Conservation (phyloP, 371 early-diverging fungal species). For the Mortierella sp. region DNA sequence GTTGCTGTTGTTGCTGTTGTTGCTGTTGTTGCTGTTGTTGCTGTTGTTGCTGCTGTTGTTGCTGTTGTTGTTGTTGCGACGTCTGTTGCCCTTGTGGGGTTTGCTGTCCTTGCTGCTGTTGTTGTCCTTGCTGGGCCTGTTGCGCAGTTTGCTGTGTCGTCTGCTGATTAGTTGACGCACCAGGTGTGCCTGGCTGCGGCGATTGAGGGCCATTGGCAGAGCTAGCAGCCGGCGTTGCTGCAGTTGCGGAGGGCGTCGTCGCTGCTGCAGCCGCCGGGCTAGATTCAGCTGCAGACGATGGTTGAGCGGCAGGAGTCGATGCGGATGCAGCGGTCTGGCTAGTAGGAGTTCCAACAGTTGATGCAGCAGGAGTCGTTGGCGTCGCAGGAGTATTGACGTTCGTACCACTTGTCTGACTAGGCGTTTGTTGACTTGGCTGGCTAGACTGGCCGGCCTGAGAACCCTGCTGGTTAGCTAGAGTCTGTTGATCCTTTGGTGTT, state of each 20-base stretch:
- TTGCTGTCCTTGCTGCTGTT: conserved; percentile 27
- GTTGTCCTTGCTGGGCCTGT: conserved; percentile 22
- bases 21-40: conserved; percentile 31
- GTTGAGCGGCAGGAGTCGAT: conserved; percentile 35
- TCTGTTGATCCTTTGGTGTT: conserved; percentile 22
- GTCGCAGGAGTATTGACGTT: conserved; percentile 35
- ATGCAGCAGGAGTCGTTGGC: conserved; percentile 42
- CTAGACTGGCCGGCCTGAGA: conserved; percentile 5
- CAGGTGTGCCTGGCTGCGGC: conserved; percentile 39
- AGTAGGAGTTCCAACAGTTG: conserved; percentile 22
- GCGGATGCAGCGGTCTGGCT: conserved; percentile 29
- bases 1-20: conserved; percentile 25
- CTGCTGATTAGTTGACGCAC: conserved; percentile 16
- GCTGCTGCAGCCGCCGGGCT: conserved; percentile 15
- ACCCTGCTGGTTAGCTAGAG: neutral
- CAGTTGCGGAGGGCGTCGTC: conserved; percentile 18
- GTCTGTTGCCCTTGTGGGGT: conserved; percentile 15
- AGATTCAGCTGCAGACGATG: conserved; percentile 30
- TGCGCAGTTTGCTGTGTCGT: conserved; percentile 23
- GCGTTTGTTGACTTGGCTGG: conserved; percentile 14
- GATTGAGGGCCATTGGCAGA: conserved; percentile 40
- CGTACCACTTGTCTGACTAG: conserved; percentile 20
- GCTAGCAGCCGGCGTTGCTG: conserved; percentile 32
- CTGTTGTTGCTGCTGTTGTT: conserved; percentile 20
- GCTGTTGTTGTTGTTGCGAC: conserved; percentile 28